phyloP scores from a whole-genome alignment of 1,139 yeast species.

The Geotrichum klebahnii region DNA sequence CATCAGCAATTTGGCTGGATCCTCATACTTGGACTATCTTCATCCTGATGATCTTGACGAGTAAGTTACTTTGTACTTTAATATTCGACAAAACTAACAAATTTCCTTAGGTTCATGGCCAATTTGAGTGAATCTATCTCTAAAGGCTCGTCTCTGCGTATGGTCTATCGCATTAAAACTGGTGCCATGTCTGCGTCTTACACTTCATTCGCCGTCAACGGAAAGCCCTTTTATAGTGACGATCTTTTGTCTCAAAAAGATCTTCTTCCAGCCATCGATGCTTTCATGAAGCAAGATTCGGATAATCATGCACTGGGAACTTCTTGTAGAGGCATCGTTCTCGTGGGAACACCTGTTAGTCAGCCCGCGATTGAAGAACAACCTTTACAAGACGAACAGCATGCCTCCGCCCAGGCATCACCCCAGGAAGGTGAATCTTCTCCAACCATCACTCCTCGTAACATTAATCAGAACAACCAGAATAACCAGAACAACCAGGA shows the following conservation, averaged over 20 bases:
- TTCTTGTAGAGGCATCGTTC: slow-evolving; percentile 14
- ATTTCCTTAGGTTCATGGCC: slow-evolving; percentile 9
- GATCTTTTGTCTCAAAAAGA: slow-evolving; percentile 6
- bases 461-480: no score
- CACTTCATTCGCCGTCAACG: slow-evolving; percentile 5
- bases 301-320: not conserved
- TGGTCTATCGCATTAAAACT: slow-evolving; percentile 5
- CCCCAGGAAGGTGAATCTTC: slow-evolving; percentile 13
- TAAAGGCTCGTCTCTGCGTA: slow-evolving; percentile 4
- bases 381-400: no score
- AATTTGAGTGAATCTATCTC: slow-evolving; percentile 12
- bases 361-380: no score
- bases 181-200: not conserved
- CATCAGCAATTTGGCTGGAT: slow-evolving; percentile 1
- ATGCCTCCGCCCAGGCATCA: no score
- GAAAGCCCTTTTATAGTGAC: slow-evolving; percentile 14
- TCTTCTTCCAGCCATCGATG: slow-evolving; percentile 1
- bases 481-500: no score
- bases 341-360: not conserved
- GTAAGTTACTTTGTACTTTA: not conserved
- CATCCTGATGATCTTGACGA: slow-evolving; percentile 15
- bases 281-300: slow-evolving; percentile 4
- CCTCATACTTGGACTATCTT: slow-evolving; percentile 7
- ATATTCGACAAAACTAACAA: not conserved
- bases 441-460: slow-evolving; percentile 17